Base-by-base conservation (phyloP, 169 alveolate species). In the Plasmodium coatneyi region DNA sequence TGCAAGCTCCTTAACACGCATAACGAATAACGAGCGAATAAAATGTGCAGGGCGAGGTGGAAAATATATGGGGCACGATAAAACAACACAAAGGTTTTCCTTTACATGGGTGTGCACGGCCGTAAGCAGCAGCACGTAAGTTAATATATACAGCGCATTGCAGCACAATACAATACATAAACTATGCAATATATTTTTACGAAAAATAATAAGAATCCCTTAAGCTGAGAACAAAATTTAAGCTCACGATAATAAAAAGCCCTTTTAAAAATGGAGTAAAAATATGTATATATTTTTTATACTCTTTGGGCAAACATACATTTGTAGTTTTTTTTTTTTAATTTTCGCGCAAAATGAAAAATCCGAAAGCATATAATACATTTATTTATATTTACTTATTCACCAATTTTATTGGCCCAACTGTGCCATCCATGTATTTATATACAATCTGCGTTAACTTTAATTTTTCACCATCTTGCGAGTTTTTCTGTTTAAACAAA, bases 81-180 rank as follows among this genome's bases (percentile, higher is more conserved):
- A 66, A 66, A 66, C 76, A 66, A 66, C 76, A 28, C 76, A 66
- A 66, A 66, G 6, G 76, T 66, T 66, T 66, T 49, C 60, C 60
- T 66, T 66, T 25, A 66, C 36, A 66, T 28, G 36, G 41, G 76
- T 28, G 36, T 66, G 30, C 30, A 25, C 76, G 76, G 76, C 76
- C 22, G 36, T 19, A 66, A 22, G 76, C 30, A 66, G 76, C 30
- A 66, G 76, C 36, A 19, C 30, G 39, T 5, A 22, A 7, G 36
- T 66, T 66, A 25, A 66, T 66, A 66, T 28, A 66, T 66, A 66
- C 76, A 66, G 30, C n/a, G 76, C 76, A 28, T 66, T 66, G 76
- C 41, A 28, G 30, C 16, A 22, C 76, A 60, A 60, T 22, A 60
- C 76, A 66, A 66, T 66, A 66, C 76, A 66, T 14, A 66, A 66